These are phyloP conservation scores for Coniella vitis DNA, from an alignment of 2,329 filamentous ascomycete species.

Conservation along the genomic window DNA sequence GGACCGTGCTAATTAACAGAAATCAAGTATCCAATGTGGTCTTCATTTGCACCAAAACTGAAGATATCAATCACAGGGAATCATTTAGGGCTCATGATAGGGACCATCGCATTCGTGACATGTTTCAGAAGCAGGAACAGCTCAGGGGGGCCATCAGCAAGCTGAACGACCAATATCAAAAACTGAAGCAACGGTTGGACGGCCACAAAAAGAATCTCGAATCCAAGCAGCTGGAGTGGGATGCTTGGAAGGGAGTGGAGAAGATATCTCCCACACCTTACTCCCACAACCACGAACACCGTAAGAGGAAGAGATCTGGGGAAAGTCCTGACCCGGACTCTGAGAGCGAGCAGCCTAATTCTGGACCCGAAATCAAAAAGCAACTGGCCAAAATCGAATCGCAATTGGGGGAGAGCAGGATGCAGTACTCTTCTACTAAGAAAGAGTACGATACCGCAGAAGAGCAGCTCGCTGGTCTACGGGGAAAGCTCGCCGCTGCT, in stretches of 20 bases:
- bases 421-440: neutral
- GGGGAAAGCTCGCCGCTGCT: neutral
- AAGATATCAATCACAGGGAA: slow-evolving; percentile 40
- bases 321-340: neutral
- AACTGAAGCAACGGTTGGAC: neutral
- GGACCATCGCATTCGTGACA: neutral
- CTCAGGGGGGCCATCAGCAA: neutral
- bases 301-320: neutral
- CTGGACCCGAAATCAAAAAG: neutral
- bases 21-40: slow-evolving; percentile 36
- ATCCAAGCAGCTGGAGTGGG: too few species aligned
- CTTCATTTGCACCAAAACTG: slow-evolving; percentile 58
- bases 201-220: neutral
- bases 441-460: neutral
- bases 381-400: neutral
- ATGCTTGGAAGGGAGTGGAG: too few species aligned
- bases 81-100: neutral
- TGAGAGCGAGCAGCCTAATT: neutral
- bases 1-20: neutral
- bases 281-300: neutral
- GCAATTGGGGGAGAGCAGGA: neutral
- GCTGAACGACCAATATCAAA: neutral
- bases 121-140: neutral
- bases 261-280: too few species aligned
- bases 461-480: neutral